Conservation (phyloP, 2,329 filamentous ascomycete species). For the Aspergillus tubingensis region DNA sequence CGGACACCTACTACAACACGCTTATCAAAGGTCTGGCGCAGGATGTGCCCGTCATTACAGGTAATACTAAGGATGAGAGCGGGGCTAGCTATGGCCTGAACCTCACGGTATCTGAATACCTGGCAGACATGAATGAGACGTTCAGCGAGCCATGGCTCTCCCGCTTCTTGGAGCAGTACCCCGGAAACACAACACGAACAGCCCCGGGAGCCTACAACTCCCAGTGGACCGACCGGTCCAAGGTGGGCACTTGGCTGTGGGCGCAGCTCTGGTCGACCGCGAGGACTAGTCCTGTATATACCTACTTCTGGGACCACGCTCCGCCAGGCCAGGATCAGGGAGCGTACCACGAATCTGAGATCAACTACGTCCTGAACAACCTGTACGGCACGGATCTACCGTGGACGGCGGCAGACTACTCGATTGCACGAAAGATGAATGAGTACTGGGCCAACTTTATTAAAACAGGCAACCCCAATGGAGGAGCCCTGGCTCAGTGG, state of each 20-base stretch:
- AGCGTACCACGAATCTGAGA: constrained; percentile 32
- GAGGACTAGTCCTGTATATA: constrained; percentile 24
- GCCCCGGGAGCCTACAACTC: constrained; percentile 26
- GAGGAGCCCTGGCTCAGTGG: constrained; percentile 10
- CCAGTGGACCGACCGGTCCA: constrained; percentile 27
- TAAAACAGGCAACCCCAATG: constrained; percentile 34
- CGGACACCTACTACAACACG: constrained; percentile 28
- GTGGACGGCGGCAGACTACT: constrained; percentile 26
- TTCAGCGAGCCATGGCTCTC: background rate
- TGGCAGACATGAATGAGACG: constrained; percentile 12
- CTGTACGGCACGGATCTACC: constrained; percentile 25
- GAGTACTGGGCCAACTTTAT: constrained; percentile 37
- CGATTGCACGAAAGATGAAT: constrained; percentile 27
- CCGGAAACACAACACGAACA: constrained; percentile 7
- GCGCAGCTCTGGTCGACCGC: constrained; percentile 22
- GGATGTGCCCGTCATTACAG: constrained; percentile 34
- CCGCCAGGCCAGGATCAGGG: constrained; percentile 28
- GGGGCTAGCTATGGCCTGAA: constrained; percentile 26
- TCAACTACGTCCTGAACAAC: constrained; percentile 34
- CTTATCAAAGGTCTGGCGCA: constrained; percentile 26
- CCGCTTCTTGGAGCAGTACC: constrained; percentile 1
- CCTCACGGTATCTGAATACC: constrained; percentile 26
- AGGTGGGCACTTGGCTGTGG: constrained; percentile 29
- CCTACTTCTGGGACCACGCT: constrained; percentile 32
- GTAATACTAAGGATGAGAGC: constrained; percentile 34